phyloP scores from a whole-genome alignment of 2,329 filamentous ascomycete genomes.

The Sporothrix mexicana region DNA sequence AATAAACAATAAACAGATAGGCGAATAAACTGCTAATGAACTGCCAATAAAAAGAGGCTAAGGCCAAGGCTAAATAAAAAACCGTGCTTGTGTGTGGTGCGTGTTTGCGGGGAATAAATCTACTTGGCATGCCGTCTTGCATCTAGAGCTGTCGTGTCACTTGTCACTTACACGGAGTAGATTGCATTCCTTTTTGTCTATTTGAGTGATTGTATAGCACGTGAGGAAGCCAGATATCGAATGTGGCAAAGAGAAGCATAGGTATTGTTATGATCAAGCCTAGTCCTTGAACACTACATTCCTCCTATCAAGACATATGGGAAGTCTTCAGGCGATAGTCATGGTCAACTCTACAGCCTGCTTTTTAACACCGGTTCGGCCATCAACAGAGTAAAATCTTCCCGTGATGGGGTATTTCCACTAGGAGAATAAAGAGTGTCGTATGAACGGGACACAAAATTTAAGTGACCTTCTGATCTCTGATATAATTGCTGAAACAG shows the following conservation, averaged over 20 bases:
- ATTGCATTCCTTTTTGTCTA: neutral
- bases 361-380: too few species aligned
- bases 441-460: neutral
- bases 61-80: neutral
- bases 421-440: neutral
- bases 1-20: neutral
- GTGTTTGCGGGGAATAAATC: neutral
- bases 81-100: too few species aligned
- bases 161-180: neutral
- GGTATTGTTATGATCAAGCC: too few species aligned
- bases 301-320: too few species aligned
- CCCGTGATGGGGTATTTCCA: neutral
- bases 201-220: neutral
- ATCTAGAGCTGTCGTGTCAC: conserved; percentile 13
- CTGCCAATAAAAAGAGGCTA: neutral
- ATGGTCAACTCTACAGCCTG: too few species aligned
- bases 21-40: too few species aligned
- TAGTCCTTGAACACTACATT: too few species aligned
- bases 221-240: neutral
- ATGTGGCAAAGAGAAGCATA: too few species aligned
- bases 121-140: neutral
- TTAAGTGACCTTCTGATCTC: neutral
- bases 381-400: too few species aligned
- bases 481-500: neutral
- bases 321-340: too few species aligned